These are phyloP conservation scores for Eucalyptus fibrosa DNA, from an alignment of 345 rosid genomes.

Conservation along the genomic window DNA sequence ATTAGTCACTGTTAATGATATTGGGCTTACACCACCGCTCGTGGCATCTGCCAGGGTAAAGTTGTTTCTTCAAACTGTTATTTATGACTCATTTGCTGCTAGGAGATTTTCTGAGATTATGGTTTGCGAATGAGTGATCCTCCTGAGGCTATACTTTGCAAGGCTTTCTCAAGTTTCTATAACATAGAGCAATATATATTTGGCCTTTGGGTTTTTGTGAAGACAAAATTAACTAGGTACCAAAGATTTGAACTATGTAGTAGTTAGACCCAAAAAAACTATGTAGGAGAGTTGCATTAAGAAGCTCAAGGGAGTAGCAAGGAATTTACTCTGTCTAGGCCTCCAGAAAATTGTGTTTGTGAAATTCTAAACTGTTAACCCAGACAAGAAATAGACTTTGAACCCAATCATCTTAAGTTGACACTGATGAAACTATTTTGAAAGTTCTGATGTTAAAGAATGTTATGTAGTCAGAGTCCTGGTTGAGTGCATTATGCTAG, in stretches of 20 bases:
- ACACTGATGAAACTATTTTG: background rate
- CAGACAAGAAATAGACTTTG: background rate
- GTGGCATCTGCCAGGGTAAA: slow-evolving; percentile 70
- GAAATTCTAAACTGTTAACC: background rate
- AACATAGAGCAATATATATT: background rate
- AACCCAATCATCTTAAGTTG: background rate
- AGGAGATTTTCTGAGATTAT: background rate
- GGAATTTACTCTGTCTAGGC: background rate
- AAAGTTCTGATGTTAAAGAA: background rate
- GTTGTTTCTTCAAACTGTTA: background rate
- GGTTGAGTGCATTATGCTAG: background rate
- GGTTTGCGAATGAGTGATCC: background rate
- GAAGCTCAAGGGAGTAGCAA: background rate
- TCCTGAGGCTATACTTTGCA: background rate
- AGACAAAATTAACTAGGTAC: background rate
- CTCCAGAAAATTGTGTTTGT: background rate
- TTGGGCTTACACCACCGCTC: slow-evolving; percentile 70
- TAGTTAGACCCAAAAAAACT: background rate
- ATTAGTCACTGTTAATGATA: slow-evolving; percentile 56
- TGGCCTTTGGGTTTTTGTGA: background rate
- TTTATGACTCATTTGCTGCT: background rate
- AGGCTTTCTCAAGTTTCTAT: background rate
- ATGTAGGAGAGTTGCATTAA: background rate
- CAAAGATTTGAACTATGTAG: background rate
- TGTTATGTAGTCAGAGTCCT: background rate